These are phyloP conservation scores for Oenanthe sinensis DNA, from an alignment of 129 eudicot genomes.

Conservation along the genomic window DNA sequence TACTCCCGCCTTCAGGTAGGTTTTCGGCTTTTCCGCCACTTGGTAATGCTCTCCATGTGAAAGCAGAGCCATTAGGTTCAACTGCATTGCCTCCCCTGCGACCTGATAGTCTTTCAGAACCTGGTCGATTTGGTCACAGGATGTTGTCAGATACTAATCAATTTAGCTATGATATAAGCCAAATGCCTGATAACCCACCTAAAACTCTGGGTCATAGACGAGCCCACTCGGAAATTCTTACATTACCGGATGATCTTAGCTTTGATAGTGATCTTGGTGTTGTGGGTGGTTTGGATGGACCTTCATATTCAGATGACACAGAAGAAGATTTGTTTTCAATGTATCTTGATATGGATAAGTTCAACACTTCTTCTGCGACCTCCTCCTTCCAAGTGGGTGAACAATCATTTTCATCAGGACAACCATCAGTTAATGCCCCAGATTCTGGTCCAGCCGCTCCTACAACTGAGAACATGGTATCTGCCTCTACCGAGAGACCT, in stretches of 20 bases:
- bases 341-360: conserved; percentile 91
- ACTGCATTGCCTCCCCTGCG: conserved; percentile 49
- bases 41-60: conserved; percentile 29
- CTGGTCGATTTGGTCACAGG: conserved; percentile 36
- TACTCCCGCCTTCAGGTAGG: conserved; percentile 61
- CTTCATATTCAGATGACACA: conserved; percentile 82
- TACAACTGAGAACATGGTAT: conserved; percentile 17
- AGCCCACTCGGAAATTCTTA: conserved; percentile 82
- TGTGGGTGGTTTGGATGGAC: conserved; percentile 81
- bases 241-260: conserved; percentile 82
- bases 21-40: conserved; percentile 33
- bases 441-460: conserved; percentile 23
- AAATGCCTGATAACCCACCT: conserved; percentile 90
- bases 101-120: conserved; percentile 28
- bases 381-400: conserved; percentile 62
- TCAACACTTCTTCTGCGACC: conserved; percentile 58
- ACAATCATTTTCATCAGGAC: conserved; percentile 28
- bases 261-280: conserved; percentile 91
- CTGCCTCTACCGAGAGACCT: conserved; percentile 39
- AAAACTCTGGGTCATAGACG: conserved; percentile 75
- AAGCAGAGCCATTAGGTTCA: conserved; percentile 48
- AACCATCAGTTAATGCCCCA: conserved; percentile 1
- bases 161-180: conserved; percentile 73
- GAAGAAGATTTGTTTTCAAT: conserved; percentile 77
- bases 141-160: conserved; percentile 39